Evolutionary conservation across 2,329 filamentous ascomycete species (phyloP).

Genomic region (Cladosporium velox): DNA sequence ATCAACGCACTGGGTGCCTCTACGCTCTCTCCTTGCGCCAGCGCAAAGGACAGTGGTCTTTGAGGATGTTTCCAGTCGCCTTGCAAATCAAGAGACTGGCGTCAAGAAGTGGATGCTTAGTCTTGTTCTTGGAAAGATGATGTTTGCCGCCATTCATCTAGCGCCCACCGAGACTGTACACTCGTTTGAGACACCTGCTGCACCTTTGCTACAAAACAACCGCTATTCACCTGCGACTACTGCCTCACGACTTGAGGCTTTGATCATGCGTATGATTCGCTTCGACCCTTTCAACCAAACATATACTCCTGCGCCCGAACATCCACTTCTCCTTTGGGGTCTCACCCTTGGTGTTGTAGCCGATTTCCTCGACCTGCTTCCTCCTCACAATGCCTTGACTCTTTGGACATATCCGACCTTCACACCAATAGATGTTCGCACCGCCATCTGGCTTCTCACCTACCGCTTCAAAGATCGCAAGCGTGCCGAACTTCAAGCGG

Average conservation of each 20-base stretch:
- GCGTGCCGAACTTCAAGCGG: conserved; percentile 37
- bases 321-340: conserved; percentile 66
- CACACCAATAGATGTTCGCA: conserved; percentile 61
- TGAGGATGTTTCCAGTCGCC: conserved; percentile 64
- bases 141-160: conserved; percentile 65
- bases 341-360: conserved; percentile 67
- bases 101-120: conserved; percentile 58
- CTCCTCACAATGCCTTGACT: conserved; percentile 62
- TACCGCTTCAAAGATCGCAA: conserved; percentile 59
- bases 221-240: conserved; percentile 26
- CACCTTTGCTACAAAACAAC: conserved; percentile 31
- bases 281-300: conserved; percentile 35
- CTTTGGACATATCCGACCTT: conserved; percentile 71
- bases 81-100: conserved; percentile 58
- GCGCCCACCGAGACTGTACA: conserved; percentile 63
- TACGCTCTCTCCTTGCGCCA: conserved; percentile 62
- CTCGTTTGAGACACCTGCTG: conserved; percentile 47
- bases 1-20: conserved; percentile 68
- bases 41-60: conserved; percentile 62
- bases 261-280: conserved; percentile 26
- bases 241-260: conserved; percentile 23
- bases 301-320: conserved; percentile 39
- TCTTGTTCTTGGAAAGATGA: conserved; percentile 64
- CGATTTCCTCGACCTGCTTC: conserved; percentile 67
- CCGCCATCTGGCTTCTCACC: conserved; percentile 62